Conservation (phyloP, 495 filamentous ascomycete species). For the Hyphodiscus hymeniophilus region DNA sequence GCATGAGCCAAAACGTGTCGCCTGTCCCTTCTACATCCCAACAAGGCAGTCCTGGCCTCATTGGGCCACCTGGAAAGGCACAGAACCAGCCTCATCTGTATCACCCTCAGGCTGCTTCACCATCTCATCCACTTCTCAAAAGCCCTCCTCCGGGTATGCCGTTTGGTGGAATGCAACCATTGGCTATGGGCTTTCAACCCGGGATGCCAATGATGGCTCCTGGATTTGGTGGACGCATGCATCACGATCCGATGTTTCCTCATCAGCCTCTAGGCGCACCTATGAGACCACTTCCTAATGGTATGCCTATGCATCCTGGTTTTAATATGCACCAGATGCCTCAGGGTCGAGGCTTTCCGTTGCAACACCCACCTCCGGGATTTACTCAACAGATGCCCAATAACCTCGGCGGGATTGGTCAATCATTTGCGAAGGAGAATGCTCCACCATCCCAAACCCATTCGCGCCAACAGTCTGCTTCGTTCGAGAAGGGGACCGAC, state of each 20-base stretch:
- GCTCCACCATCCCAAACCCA: slow-evolving; percentile 38
- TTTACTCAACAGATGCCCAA: slow-evolving; percentile 38
- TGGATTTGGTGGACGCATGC: slow-evolving; percentile 34
- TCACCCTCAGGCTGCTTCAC: slow-evolving; percentile 35
- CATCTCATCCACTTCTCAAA: slow-evolving; percentile 31
- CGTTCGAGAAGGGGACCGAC: slow-evolving; percentile 44
- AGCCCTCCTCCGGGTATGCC: slow-evolving; percentile 32
- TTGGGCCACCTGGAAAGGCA: slow-evolving; percentile 38
- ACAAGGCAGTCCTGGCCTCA: slow-evolving; percentile 47
- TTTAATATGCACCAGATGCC: slow-evolving; percentile 52
- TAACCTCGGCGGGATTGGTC: slow-evolving; percentile 13
- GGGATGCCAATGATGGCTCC: slow-evolving; percentile 43
- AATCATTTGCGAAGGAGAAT: slow-evolving; percentile 19
- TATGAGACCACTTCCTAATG: slow-evolving; percentile 48
- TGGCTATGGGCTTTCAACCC: slow-evolving; percentile 43
- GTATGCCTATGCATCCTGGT: slow-evolving; percentile 45
- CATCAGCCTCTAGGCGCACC: slow-evolving; percentile 35
- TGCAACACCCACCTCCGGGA: slow-evolving; percentile 48
- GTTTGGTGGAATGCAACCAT: slow-evolving; percentile 18
- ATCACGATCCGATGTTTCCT: slow-evolving; percentile 47
- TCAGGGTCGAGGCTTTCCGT: slow-evolving; percentile 56
- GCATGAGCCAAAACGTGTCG: slow-evolving; percentile 56
- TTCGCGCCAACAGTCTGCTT: slow-evolving; percentile 52
- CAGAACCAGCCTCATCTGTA: slow-evolving; percentile 28
- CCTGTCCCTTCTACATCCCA: slow-evolving; percentile 50